A percentile compares a stretch with the other conserved stretches of the same genome.
These are phyloP conservation scores for Phylloboletellus chloephorus DNA, from an alignment of 1,284 basidiomycete species.

Conservation along the genomic window DNA sequence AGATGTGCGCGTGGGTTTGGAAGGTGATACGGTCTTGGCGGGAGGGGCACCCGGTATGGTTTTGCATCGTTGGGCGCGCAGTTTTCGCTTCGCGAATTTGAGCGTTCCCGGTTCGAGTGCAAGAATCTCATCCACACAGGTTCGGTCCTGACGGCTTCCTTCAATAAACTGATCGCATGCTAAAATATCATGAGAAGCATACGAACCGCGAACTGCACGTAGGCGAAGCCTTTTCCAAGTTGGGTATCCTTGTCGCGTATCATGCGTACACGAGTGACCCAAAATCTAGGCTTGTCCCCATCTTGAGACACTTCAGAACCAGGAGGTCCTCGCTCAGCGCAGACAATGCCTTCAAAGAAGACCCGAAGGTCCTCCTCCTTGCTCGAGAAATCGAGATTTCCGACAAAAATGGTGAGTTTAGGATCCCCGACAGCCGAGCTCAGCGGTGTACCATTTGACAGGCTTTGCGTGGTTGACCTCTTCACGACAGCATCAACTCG, in stretches of 20 bases:
- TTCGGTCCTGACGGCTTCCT: constrained; percentile 57
- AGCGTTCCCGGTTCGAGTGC: constrained; percentile 70
- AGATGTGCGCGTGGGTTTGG: constrained; percentile 13
- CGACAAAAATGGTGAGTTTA: constrained; percentile 86
- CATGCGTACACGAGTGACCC: constrained; percentile 85
- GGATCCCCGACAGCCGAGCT: constrained; percentile 47
- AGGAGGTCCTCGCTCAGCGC: constrained; percentile 64
- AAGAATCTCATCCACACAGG: constrained; percentile 86
- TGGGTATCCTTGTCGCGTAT: constrained; percentile 91
- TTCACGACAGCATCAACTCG: constrained; percentile 67
- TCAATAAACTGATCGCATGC: constrained; percentile 8
- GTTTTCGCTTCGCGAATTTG: constrained; percentile 84
- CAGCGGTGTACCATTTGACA: constrained; percentile 3
- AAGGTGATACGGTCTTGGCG: constrained; percentile 11
- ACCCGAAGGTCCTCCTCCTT: constrained; percentile 86
- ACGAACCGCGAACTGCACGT: constrained; percentile 83
- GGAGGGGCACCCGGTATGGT: constrained; percentile 37
- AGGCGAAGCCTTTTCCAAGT: constrained; percentile 96
- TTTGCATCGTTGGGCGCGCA: constrained; percentile 83
- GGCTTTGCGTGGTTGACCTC: constrained; percentile 11
- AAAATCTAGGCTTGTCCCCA: constrained; percentile 39
- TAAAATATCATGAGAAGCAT: background rate
- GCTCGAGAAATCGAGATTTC: constrained; percentile 88
- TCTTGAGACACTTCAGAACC: constrained; percentile 24
- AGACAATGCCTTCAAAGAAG: constrained; percentile 82